phyloP scores from a whole-genome alignment of 129 eudicot species.

The Silybum marianum region DNA sequence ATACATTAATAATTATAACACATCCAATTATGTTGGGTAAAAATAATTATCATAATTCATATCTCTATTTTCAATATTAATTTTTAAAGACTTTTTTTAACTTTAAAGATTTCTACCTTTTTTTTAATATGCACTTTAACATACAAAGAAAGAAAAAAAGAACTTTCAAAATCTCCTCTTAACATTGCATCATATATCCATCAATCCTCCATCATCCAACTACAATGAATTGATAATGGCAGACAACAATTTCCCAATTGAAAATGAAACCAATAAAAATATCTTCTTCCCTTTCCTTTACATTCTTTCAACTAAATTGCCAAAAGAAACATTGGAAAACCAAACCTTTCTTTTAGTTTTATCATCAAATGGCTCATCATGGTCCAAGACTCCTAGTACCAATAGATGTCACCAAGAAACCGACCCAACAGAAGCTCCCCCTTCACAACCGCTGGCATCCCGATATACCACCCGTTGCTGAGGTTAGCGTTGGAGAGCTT shows the following conservation, averaged over 20 bases:
- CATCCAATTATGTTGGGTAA: too few relatives aligned
- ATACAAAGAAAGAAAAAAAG: not conserved
- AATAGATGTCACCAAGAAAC: constrained; percentile 72
- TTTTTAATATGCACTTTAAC: not conserved
- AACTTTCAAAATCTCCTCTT: not conserved
- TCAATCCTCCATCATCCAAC: constrained; percentile 11
- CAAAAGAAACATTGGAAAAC: not conserved
- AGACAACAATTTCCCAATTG: constrained; percentile 24
- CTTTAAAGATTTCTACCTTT: too few relatives aligned
- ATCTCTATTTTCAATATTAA: too few relatives aligned
- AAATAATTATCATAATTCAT: too few relatives aligned
- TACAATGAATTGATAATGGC: constrained; percentile 20
- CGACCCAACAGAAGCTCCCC: constrained; percentile 70
- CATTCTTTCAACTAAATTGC: not conserved
- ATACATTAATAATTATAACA: too few relatives aligned
- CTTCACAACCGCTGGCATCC: constrained; percentile 96
- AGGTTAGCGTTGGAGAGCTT: constrained; percentile 61
- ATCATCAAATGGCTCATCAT: constrained; percentile 44
- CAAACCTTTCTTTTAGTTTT: constrained; percentile 6
- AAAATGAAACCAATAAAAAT: constrained; percentile 32
- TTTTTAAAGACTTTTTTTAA: too few relatives aligned
- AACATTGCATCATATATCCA: constrained; percentile 51
- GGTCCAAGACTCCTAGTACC: constrained; percentile 63
- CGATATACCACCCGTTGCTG: constrained; percentile 69
- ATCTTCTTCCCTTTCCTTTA: constrained; percentile 13